These are phyloP conservation scores for Globisporangium paddicum DNA, from an alignment of 352 stramenopile species.

Conservation along the genomic window DNA sequence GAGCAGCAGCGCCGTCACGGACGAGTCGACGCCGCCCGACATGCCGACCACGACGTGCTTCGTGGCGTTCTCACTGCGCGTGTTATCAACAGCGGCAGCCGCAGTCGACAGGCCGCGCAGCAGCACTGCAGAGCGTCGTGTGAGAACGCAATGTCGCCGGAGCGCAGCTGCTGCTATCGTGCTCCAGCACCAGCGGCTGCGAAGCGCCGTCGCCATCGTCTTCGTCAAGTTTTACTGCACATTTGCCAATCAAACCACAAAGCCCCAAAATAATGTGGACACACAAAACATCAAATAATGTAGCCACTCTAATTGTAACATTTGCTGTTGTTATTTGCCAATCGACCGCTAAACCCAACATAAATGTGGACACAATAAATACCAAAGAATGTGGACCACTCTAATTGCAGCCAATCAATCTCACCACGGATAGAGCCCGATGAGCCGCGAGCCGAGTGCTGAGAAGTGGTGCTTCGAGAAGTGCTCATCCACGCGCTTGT, in stretches of 20 bases:
- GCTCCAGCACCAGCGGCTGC: slow-evolving; percentile 3
- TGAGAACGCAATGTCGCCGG: background rate
- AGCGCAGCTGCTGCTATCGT: background rate
- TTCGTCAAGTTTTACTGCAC: background rate
- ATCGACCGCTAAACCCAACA: background rate
- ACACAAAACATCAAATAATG: background rate
- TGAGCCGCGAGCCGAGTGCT: slow-evolving; percentile 52
- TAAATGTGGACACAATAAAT: background rate
- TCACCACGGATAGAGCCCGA: slow-evolving; percentile 63
- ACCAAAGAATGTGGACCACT: background rate
- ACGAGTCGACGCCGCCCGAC: slow-evolving; percentile 98
- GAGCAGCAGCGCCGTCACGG: slow-evolving; percentile 92
- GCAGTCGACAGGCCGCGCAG: background rate
- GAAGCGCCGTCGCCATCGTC: background rate
- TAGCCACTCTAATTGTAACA: background rate
- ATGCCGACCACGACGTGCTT: slow-evolving; percentile 94
- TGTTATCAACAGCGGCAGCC: background rate
- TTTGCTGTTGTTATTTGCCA: no score
- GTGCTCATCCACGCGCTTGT: slow-evolving; percentile 49
- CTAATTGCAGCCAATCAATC: background rate
- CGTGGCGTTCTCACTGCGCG: slow-evolving; percentile 16
- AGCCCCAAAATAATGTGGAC: background rate
- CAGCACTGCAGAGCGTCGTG: background rate
- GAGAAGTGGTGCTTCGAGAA: slow-evolving; percentile 70
- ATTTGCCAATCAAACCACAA: background rate